Percentiles rank a stretch among this genome's conserved stretches.
These are phyloP conservation scores for Rauvolfia tetraphylla DNA, from an alignment of 257 asterid species.

Conservation along the genomic window DNA sequence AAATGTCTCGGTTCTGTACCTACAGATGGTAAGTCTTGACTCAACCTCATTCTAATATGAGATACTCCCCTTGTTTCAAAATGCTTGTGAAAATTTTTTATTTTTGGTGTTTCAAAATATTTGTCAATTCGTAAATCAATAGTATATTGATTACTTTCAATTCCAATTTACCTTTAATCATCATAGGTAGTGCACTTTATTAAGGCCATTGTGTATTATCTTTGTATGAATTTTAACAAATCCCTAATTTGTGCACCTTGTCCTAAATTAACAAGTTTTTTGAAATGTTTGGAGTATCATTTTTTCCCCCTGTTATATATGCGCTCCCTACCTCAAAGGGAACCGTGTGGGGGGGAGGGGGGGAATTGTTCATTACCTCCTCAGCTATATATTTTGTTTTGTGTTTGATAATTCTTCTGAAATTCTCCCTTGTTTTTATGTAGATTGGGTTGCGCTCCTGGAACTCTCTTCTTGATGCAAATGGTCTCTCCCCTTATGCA, in stretches of 20 bases:
- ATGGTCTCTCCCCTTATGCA: slow-evolving; percentile 72
- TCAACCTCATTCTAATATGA: not conserved
- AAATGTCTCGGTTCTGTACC: not conserved
- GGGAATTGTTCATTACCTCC: not conserved
- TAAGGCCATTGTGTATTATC: too few relatives aligned
- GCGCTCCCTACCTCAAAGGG: not conserved
- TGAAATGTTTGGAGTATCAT: too few relatives aligned
- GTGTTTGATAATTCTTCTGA: not conserved
- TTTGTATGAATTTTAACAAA: too few relatives aligned
- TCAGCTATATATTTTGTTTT: not conserved
- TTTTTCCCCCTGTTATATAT: not conserved
- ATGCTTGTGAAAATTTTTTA: too few relatives aligned
- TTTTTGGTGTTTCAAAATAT: too few relatives aligned
- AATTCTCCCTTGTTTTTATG: slow-evolving; percentile 7
- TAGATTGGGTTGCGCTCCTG: slow-evolving; percentile 72
- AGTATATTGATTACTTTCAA: too few relatives aligned
- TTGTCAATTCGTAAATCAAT: too few relatives aligned
- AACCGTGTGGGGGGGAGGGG: not conserved
- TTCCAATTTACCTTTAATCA: too few relatives aligned
- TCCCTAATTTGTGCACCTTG: too few relatives aligned
- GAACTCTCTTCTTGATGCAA: slow-evolving; percentile 62
- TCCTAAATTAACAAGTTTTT: too few relatives aligned
- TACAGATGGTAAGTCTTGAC: not conserved
- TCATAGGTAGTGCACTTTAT: too few relatives aligned
- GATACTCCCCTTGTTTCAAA: too few relatives aligned